phyloP scores from a whole-genome alignment of 1,139 yeast genomes.

The Yamadazyma taylorii region DNA sequence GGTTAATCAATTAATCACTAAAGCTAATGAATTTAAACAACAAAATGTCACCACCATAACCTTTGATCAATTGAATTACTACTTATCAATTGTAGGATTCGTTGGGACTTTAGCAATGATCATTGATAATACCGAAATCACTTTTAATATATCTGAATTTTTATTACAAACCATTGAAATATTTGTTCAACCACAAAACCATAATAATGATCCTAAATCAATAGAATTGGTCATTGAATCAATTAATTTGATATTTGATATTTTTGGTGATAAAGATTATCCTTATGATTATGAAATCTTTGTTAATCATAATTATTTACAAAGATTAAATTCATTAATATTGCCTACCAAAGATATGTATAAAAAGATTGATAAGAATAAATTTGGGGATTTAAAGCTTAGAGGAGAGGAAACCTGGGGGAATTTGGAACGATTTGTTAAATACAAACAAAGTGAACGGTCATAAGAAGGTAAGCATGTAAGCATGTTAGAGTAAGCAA shows the following conservation, averaged over 20 bases:
- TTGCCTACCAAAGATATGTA: slow-evolving; percentile 54
- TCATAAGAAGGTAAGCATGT: neutral
- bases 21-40: slow-evolving; percentile 16
- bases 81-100: slow-evolving; percentile 46
- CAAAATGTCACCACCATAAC: slow-evolving; percentile 14
- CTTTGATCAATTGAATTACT: slow-evolving; percentile 23
- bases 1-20: slow-evolving; percentile 26
- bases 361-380: slow-evolving; percentile 69
- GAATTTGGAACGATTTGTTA: slow-evolving; percentile 73
- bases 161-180: slow-evolving; percentile 33
- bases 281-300: slow-evolving; percentile 70
- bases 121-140: slow-evolving; percentile 46
- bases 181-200: slow-evolving; percentile 13
- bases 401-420: slow-evolving; percentile 66
- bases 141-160: slow-evolving; percentile 47
- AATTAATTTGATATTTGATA: slow-evolving; percentile 67
- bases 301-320: slow-evolving; percentile 53
- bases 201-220: slow-evolving; percentile 20
- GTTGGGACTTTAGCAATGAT: slow-evolving; percentile 55
- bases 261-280: slow-evolving; percentile 74
- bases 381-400: slow-evolving; percentile 54
- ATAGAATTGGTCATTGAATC: slow-evolving; percentile 55
- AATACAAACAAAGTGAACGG: slow-evolving; percentile 53
- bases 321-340: slow-evolving; percentile 42
- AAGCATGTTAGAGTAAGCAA: too few species aligned